Evolutionary conservation across 345 rosid genomes (phyloP), one percentile per base, ranked within the genome.

Genomic region (Clarkia xantiana): DNA sequence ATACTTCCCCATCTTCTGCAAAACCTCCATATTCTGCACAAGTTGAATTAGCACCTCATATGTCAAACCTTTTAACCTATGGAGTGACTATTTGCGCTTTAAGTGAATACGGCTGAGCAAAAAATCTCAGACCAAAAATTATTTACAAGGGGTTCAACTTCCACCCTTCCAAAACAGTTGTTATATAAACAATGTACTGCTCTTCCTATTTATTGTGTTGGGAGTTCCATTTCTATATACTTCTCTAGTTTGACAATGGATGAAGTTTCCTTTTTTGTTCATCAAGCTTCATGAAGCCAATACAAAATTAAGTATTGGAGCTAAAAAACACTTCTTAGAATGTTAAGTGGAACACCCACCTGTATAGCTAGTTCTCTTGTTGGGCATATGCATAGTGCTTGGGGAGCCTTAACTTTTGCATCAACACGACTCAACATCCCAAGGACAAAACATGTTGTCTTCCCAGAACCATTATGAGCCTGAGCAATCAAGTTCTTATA

Each of bases 391-490:
- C 98, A 91, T 40, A 91, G 83, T 0, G 98, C 98, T 54, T 91
- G 98, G 23, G 98, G 84, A 52, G 75, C 69, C 14, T 34, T 58
- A 17, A 72, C 9, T 0, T 53, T 66, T 0, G 86, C 79, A 63
- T 86, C 84, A 23, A 86, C 82, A 11, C 96, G 94, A 51, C 86
- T 81, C 54, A 91, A 42, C 96, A 91, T 91, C 20, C 98, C 98
- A 16, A 91, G 90, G 38, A 85, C 93, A 48, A 91, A 91, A 62
- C 98, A 91, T 15, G 98, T 91, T 0, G 98, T 91, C 72, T 91
- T 91, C 3, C 98, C 98, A 46, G 95, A 86, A 45, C 98, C 98
- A 54, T 86, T 91, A 55, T 80, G 96, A 0, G 98, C 98, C 64
- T 91, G 98, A 8, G 98, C 98, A 10, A 91, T 71, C 52, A 91